Evolutionary conservation across 2,329 filamentous ascomycete genomes (phyloP), one percentile per base, ranked within the genome.

Genomic region (Aspergillus terreus): DNA sequence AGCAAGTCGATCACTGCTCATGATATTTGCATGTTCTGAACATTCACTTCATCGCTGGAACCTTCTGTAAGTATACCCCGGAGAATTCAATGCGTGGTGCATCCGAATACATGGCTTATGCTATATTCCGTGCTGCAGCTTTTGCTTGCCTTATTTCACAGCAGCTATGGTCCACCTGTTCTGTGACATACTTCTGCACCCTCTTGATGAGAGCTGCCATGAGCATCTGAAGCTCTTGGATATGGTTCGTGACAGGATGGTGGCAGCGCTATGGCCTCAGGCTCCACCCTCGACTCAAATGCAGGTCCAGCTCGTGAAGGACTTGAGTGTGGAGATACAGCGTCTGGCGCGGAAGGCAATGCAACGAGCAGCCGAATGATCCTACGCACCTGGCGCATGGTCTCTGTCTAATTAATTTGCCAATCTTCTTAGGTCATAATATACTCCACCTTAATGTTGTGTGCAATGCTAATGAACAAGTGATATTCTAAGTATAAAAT

Each of bases 1-100:
- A 30, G 51, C 52, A 4, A 54, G 54, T 25, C 54, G 54, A n/a
- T 54, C 54, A 9, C 12, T 52, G 30, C 23, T 56, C 17, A 36
- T 23, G 1, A 51, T 49, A 15, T 44, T 56, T 2, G 30, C 49
- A 1, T 47, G 47, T 3, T 19, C 47, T 14, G 32, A 46, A 10
- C 27, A 44, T n/a, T 21, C 38, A 1, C 15, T 46, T 7, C 38
- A 50, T 23, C 32, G 35, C 6, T 30, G 32, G 5, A 50, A 50
- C 9, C 23, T 53, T 17, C 27, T 46, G 35, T 43, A 15, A 23
- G 47, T 40, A 30, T 7, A 2, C 7, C 27, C 27, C 10, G 27
- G 3, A 30, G 10, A 30, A 30, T 30, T 9, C 27, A 6, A 10
- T 30, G 7, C 27, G 6, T 23, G 21, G 4, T 6, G 1, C 19